Evolutionary conservation across 2,329 filamentous ascomycete genomes (phyloP).

Genomic region (Rhytidhysteron rufulum): DNA sequence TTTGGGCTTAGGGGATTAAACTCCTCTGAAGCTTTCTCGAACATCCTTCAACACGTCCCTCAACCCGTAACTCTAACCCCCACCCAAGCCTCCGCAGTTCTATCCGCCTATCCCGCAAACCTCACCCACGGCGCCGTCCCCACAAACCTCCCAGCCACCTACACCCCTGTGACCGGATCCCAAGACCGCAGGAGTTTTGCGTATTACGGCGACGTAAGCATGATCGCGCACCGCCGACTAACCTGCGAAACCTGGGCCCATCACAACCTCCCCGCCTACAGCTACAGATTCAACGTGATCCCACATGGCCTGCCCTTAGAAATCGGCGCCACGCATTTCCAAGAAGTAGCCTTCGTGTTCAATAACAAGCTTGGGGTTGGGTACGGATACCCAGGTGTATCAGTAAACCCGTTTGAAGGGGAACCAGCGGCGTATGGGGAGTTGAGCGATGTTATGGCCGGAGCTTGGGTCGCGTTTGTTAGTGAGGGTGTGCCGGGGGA

Average conservation of each 20-base stretch:
- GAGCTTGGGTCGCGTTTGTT: slow-evolving; percentile 45
- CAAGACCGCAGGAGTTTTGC: slow-evolving; percentile 55
- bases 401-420: slow-evolving; percentile 28
- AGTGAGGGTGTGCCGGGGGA: slow-evolving; percentile 36
- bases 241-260: slow-evolving; percentile 51
- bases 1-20: slow-evolving; percentile 55
- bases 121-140: slow-evolving; percentile 21
- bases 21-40: slow-evolving; percentile 50
- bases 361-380: slow-evolving; percentile 43
- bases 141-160: slow-evolving; percentile 13
- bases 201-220: slow-evolving; percentile 49
- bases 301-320: slow-evolving; percentile 42
- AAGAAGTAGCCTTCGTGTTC: slow-evolving; percentile 48
- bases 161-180: slow-evolving; percentile 13
- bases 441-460: slow-evolving; percentile 42
- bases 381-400: slow-evolving; percentile 33
- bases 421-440: slow-evolving; percentile 35
- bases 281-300: slow-evolving; percentile 60
- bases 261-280: slow-evolving; percentile 51
- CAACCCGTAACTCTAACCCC: slow-evolving; percentile 20
- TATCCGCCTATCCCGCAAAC: slow-evolving; percentile 28
- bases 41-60: slow-evolving; percentile 18
- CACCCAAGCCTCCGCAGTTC: slow-evolving; percentile 17
- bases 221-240: slow-evolving; percentile 55
- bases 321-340: slow-evolving; percentile 52